Conservation (phyloP, 306 rosid genomes). For the Pterocarpus macrocarpus region DNA sequence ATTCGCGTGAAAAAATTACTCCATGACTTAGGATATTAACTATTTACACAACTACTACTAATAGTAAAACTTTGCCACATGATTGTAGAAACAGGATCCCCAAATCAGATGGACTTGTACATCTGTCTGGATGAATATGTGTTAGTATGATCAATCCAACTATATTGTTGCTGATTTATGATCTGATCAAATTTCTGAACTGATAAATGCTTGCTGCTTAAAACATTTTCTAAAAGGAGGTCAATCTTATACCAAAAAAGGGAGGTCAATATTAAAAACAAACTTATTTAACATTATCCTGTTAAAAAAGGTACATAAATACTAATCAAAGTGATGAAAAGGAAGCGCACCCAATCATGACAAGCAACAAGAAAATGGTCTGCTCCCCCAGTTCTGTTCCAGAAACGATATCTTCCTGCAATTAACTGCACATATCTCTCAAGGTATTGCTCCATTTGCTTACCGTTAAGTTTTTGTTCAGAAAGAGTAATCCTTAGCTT, state of each 20-base stretch:
- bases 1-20: background rate
- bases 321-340: slow-evolving; percentile 20
- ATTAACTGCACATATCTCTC: slow-evolving; percentile 71
- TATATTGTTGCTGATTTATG: background rate
- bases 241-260: background rate
- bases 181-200: slow-evolving; percentile 25
- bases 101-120: background rate
- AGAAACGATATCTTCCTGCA: slow-evolving; percentile 68
- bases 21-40: background rate
- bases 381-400: slow-evolving; percentile 89
- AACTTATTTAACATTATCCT: slow-evolving; percentile 8
- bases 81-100: background rate
- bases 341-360: slow-evolving; percentile 84
- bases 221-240: background rate
- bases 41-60: background rate
- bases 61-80: background rate
- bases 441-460: slow-evolving; percentile 66
- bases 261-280: slow-evolving; percentile 4
- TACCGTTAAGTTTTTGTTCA: slow-evolving; percentile 46
- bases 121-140: background rate
- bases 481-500: slow-evolving; percentile 63
- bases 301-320: background rate
- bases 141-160: slow-evolving; percentile 16
- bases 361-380: slow-evolving; percentile 96
- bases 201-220: slow-evolving; percentile 4